A percentile compares a stretch with the other conserved stretches of the same genome.
These are phyloP conservation scores for Acacia crassicarpa DNA, from an alignment of 306 rosid genomes.

Conservation along the genomic window DNA sequence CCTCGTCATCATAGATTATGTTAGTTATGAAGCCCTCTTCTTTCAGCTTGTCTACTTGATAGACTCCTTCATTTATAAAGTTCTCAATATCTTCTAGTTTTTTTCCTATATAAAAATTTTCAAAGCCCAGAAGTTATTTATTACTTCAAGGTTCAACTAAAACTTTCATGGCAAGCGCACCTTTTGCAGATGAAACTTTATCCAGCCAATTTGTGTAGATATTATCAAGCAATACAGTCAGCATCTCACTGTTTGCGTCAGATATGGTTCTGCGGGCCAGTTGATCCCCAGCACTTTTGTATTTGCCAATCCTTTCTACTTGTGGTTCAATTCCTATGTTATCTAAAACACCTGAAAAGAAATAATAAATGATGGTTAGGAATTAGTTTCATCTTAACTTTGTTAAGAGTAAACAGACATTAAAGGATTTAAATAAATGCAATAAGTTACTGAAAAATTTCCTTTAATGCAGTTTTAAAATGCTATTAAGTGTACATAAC, in stretches of 20 bases:
- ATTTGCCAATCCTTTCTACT: conserved; percentile 88
- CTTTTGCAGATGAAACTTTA: conserved; percentile 71
- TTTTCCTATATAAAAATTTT: conserved; percentile 55
- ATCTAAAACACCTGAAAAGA: conserved; percentile 72
- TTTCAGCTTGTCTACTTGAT: conserved; percentile 78
- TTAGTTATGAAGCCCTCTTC: conserved; percentile 86
- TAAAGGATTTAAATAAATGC: conserved; percentile 6
- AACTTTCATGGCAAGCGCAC: conserved; percentile 52
- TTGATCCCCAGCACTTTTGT: conserved; percentile 93
- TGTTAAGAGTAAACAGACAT: conserved; percentile 25
- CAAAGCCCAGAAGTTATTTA: conserved; percentile 25
- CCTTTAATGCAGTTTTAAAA: conserved; percentile 15
- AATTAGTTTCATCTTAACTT: conserved; percentile 16
- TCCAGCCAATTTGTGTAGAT: conserved; percentile 89
- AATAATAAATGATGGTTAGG: conserved; percentile 2
- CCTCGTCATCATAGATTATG: conserved; percentile 90
- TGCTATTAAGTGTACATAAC: conserved; percentile 11
- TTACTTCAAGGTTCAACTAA: conserved; percentile 29
- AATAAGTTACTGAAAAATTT: neutral
- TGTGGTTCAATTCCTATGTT: conserved; percentile 90
- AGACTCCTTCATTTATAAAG: conserved; percentile 84
- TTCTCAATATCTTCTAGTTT: conserved; percentile 70
- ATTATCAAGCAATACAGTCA: conserved; percentile 83
- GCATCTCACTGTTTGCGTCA: conserved; percentile 81
- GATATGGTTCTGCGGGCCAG: conserved; percentile 74